A percentile compares a stretch with the other conserved stretches of the same genome.
Evolutionary conservation across 495 filamentous ascomycete species (phyloP).

Genomic region (Saxophila tyrrhenica): DNA sequence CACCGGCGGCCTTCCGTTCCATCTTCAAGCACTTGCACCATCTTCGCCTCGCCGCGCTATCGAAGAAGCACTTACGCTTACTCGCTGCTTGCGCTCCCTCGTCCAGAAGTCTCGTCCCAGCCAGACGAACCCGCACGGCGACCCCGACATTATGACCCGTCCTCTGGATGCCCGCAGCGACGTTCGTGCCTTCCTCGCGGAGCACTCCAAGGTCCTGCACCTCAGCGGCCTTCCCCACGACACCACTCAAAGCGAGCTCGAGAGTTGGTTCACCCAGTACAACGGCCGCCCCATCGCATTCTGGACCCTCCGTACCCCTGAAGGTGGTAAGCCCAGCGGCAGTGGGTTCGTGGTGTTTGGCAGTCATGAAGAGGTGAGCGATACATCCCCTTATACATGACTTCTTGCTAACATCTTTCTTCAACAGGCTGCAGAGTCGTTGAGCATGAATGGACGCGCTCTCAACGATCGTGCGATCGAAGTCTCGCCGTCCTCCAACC

Average conservation of each 20-base stretch:
- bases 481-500: slow-evolving; percentile 89
- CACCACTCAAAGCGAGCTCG: slow-evolving; percentile 93
- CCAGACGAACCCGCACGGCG: slow-evolving; percentile 51
- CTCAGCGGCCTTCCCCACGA: slow-evolving; percentile 95
- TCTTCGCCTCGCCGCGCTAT: slow-evolving; percentile 95
- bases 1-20: slow-evolving; percentile 97
- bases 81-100: slow-evolving; percentile 79
- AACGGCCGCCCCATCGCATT: slow-evolving; percentile 97
- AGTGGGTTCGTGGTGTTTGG: slow-evolving; percentile 97
- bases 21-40: slow-evolving; percentile 89
- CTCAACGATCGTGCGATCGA: slow-evolving; percentile 98
- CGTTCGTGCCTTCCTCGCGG: slow-evolving; percentile 88
- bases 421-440: slow-evolving; percentile 62
- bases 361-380: slow-evolving; percentile 91
- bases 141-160: slow-evolving; percentile 82
- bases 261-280: slow-evolving; percentile 99
- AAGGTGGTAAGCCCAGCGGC: slow-evolving; percentile 97
- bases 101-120: slow-evolving; percentile 87
- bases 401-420: background rate
- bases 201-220: slow-evolving; percentile 94
- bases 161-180: slow-evolving; percentile 96
- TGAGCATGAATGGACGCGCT: slow-evolving; percentile 98
- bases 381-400: background rate
- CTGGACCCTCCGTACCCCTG: slow-evolving; percentile 94
- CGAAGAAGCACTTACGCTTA: slow-evolving; percentile 91